Evolutionary conservation across 495 filamentous ascomycete species (phyloP), one percentile per base, ranked within the genome.

Genomic region (Trichodelitschia bisporula): DNA sequence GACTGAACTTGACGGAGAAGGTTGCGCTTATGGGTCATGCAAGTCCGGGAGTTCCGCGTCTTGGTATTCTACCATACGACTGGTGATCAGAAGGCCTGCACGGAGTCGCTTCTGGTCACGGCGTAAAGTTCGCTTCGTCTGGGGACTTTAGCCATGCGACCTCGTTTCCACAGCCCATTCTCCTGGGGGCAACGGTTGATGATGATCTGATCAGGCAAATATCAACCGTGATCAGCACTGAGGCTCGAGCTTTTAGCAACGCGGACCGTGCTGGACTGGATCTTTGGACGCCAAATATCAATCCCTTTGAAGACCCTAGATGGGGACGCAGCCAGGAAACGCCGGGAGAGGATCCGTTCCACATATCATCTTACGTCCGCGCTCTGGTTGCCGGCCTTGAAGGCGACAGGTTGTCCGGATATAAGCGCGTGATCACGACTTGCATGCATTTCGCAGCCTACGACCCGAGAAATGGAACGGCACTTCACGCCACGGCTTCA

Each of bases 201-300:
- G 61, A 64, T 34, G 51, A 58, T 2, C 36, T 72, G 38, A 66
- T 74, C 47, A 49, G 57, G 12, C 49, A 56, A 17, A 62, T 74
- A 9, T 66, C 57, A 11, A 50, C 40, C 2, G 57, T 66, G 4
- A 61, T 76, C 19, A 56, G 57, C 9, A 75, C 58, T 4, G 68
- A 78, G 43, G 66, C 61, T 5, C 54, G 72, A n/a, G 69, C 70
- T 2, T 76, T 69, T 41, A 68, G 54, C 43, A 78, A 78, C 35
- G 57, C 35, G 11, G 62, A 61, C 12, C 47, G 55, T 13, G 57
- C 56, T 23, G 63, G 65, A 0, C 44, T 76, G 3, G 63, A 76
- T 40, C 64, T 53, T 31, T 78, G 67, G 51, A 62, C 70, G 0
- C 70, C 71, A 1, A 71, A 76, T 38, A 70, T 76, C 47, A 77